Evolutionary conservation across 768 basidiomycete species (phyloP).

Genomic region (Tulasnella sp.): DNA sequence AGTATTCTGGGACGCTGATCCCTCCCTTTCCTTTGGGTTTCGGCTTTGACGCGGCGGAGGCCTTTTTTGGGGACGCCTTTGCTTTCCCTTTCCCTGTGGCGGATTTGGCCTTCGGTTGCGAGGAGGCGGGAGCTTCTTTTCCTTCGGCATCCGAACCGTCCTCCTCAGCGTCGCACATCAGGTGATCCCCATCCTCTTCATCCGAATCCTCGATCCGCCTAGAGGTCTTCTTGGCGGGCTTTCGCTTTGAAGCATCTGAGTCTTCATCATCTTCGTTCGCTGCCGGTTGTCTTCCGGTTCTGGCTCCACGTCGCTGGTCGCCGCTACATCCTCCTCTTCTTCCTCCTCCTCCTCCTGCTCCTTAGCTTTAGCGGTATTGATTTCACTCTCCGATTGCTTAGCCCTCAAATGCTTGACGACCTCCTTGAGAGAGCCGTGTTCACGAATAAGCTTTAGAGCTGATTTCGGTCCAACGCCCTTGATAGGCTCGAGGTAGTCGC

Average conservation of each 20-base stretch:
- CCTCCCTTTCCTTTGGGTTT: conserved; percentile 57
- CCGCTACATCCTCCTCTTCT: conserved; percentile 38
- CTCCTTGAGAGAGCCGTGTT: conserved; percentile 69
- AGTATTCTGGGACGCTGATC: conserved; percentile 84
- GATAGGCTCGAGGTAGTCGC: conserved; percentile 99
- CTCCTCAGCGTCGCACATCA: background rate
- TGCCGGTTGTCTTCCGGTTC: background rate
- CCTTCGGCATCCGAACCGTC: conserved; percentile 48
- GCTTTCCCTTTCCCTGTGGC: conserved; percentile 44
- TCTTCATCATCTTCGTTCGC: conserved; percentile 37
- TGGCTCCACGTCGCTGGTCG: conserved; percentile 35
- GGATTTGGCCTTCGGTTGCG: conserved; percentile 41
- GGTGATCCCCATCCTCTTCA: conserved; percentile 19
- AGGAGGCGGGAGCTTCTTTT: conserved; percentile 41
- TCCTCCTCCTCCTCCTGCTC: conserved; percentile 33
- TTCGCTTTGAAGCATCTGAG: conserved; percentile 1
- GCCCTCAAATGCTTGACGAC: conserved; percentile 79
- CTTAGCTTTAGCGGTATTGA: background rate
- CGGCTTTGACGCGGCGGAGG: conserved; percentile 45
- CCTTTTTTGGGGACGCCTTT: conserved; percentile 52
- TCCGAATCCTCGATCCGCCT: conserved; percentile 30
- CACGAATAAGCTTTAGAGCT: conserved; percentile 88
- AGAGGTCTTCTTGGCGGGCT: conserved; percentile 20
- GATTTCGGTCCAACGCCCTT: conserved; percentile 95
- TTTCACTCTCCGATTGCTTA: conserved; percentile 57